Evolutionary conservation across 2,329 filamentous ascomycete species (phyloP).

Genomic region (Penicillium freii): DNA sequence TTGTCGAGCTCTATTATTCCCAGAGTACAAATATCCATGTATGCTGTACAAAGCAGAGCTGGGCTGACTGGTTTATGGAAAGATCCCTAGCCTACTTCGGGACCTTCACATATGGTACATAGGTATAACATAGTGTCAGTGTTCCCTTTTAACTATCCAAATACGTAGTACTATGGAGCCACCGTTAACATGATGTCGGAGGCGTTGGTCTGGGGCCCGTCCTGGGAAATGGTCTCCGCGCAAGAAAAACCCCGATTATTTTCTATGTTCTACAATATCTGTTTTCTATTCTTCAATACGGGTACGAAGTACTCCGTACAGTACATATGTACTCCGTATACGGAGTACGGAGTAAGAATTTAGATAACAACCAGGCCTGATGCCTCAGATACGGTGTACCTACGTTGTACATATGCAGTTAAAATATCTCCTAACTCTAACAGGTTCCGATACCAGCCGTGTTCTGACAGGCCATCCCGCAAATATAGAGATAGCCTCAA

Average conservation of each 20-base stretch:
- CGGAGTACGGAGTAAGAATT: no score
- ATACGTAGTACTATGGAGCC: background rate
- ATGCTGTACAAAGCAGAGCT: background rate
- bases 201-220: background rate
- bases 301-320: background rate
- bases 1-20: background rate
- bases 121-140: background rate
- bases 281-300: background rate
- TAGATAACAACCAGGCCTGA: background rate
- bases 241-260: background rate
- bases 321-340: no score
- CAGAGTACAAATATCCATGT: background rate
- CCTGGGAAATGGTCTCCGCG: background rate
- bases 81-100: no score
- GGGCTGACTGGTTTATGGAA: background rate
- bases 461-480: constrained; percentile 5
- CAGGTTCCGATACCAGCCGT: background rate
- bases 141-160: background rate
- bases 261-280: background rate
- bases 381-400: background rate
- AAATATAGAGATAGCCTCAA: constrained; percentile 4
- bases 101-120: background rate
- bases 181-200: background rate
- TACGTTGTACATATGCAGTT: background rate
- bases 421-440: background rate